Conservation (phyloP, 2,329 filamentous ascomycete genomes). For the Curvularia sp. region DNA sequence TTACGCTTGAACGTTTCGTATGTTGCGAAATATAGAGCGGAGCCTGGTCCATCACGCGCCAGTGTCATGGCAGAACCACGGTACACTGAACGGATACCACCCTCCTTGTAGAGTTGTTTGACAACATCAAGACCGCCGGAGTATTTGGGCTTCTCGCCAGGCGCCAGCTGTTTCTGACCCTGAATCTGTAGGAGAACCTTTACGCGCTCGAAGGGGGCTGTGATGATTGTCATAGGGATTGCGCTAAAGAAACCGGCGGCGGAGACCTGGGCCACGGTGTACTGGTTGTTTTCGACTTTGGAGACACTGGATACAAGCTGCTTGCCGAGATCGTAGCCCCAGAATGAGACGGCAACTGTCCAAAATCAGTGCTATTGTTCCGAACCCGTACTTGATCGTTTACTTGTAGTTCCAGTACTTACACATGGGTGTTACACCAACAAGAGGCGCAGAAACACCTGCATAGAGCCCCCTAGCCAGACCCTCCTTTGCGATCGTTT, state of each 20-base stretch:
- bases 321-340: conserved; percentile 96
- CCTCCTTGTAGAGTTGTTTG: conserved; percentile 88
- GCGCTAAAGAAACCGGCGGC: conserved; percentile 93
- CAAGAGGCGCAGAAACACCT: conserved; percentile 92
- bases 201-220: conserved; percentile 98
- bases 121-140: conserved; percentile 88
- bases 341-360: conserved; percentile 71
- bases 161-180: conserved; percentile 82
- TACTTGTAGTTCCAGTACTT: conserved; percentile 54
- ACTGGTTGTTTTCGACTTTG: conserved; percentile 71
- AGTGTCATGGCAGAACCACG: conserved; percentile 89
- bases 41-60: conserved; percentile 90
- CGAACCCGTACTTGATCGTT: neutral
- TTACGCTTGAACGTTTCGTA: conserved; percentile 94
- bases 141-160: conserved; percentile 93
- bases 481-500: conserved; percentile 86
- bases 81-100: conserved; percentile 90
- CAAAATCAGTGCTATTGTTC: conserved; percentile 11
- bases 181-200: conserved; percentile 99
- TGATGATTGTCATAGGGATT: conserved; percentile 96
- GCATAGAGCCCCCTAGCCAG: conserved; percentile 83
- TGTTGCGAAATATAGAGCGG: conserved; percentile 93
- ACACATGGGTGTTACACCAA: conserved; percentile 99
- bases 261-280: conserved; percentile 85
- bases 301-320: conserved; percentile 76